These are phyloP conservation scores for Hanseniaspora uvarum DNA, from an alignment of 1,139 yeast genomes.

Conservation along the genomic window DNA sequence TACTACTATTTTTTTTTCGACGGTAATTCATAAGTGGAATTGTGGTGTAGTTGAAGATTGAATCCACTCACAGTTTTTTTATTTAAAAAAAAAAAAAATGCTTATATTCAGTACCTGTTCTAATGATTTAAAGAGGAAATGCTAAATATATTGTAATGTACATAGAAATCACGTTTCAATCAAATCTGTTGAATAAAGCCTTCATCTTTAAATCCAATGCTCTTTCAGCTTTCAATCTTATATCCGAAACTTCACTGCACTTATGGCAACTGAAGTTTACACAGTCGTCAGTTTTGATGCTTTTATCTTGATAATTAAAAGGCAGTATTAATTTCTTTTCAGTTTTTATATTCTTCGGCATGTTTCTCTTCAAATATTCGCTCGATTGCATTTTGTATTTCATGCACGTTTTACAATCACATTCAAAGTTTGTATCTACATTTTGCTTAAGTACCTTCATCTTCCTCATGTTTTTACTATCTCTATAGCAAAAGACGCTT, in stretches of 20 bases:
- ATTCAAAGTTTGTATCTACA: conserved; percentile 10
- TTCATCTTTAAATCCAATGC: not conserved
- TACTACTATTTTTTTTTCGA: not conserved
- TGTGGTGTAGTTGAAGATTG: not conserved
- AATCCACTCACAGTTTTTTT: not conserved
- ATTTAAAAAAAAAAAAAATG: not conserved
- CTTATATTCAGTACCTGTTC: not conserved
- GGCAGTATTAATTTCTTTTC: not conserved
- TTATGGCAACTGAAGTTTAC: not conserved
- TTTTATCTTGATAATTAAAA: not conserved
- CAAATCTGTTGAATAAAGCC: conserved; percentile 3
- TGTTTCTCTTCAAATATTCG: not conserved
- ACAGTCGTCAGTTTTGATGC: not conserved
- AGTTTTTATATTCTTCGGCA: not conserved
- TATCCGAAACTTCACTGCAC: not conserved
- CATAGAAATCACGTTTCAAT: not conserved
- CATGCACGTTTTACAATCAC: conserved; percentile 9
- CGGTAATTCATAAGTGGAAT: not conserved
- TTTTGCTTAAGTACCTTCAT: not conserved
- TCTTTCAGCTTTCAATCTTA: not conserved
- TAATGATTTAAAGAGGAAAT: not conserved
- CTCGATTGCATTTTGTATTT: not conserved
- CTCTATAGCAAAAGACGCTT: conserved; percentile 1
- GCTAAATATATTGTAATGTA: not conserved
- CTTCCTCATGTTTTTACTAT: not conserved